Evolutionary conservation across 2,329 filamentous ascomycete species (phyloP), one percentile per base, ranked within the genome.

Genomic region (Ophiognomonia clavigignenti-juglandacearum): DNA sequence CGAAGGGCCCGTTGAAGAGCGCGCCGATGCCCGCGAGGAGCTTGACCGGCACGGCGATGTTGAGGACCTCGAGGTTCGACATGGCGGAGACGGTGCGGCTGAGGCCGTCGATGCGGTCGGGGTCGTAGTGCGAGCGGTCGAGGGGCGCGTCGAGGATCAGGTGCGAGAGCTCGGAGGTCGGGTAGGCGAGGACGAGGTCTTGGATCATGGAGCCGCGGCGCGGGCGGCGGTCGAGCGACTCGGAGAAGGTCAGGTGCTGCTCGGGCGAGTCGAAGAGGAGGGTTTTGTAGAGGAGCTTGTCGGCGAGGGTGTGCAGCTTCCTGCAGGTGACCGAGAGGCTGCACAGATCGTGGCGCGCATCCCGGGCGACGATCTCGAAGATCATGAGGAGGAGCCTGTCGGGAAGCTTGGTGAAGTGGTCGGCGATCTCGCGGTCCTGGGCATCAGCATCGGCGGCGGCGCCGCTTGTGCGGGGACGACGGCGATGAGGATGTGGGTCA

Each of bases 1-100:
- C 72, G 50, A 75, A 75, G 1, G 72, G 72, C 1, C 71, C 68
- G 53, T 74, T 73, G 57, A 75, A 75, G 4, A 75, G 58, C 31
- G 68, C 64, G 7, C 72, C 72, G 53, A 75, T 72, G 32, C 71
- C 71, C 47, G 69, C 67, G 3, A 71, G 60, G 29, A 75, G 58
- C 11, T 56, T 59, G 16, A 63, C 66, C 1, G 72, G 72, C 1
- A 75, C 72, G 6, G 67, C 64, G 16, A 75, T 62, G 44, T 73
- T 67, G 5, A 75, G 61, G 11, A 62, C 68, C 55, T 72, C 69
- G 20, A 75, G 59, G 56, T 75, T 75, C 18, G 69, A 72, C 72
- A 75, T 75, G 42, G 67, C 66, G 4, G 70, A 69, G 27, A 75
- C 68, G 36, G 70, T 70, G 52, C 69, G 68, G 20, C 70, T 70